These are phyloP conservation scores for Xanthoparmelia taractica DNA, from an alignment of 495 filamentous ascomycete genomes.

Conservation along the genomic window DNA sequence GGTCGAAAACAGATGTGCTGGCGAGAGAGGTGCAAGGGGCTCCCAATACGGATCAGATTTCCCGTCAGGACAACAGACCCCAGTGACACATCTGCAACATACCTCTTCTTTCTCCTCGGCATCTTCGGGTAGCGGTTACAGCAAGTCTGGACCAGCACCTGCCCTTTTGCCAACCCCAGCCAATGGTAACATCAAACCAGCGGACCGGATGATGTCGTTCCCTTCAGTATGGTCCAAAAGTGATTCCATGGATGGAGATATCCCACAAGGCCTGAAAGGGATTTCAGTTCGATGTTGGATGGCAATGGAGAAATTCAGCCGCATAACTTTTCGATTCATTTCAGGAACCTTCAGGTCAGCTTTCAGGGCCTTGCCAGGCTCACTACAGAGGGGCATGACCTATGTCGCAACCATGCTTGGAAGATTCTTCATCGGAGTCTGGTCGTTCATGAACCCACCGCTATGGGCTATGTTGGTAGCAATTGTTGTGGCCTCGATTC, in stretches of 20 bases:
- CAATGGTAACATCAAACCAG: conserved; percentile 29
- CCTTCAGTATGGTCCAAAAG: conserved; percentile 22
- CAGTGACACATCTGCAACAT: conserved; percentile 25
- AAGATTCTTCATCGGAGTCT: conserved; percentile 58
- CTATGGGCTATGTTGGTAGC: conserved; percentile 93
- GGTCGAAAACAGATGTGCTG: conserved; percentile 1
- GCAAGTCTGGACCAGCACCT: conserved; percentile 17
- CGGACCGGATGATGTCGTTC: conserved; percentile 1
- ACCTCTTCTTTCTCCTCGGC: conserved; percentile 23
- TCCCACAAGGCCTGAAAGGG: conserved; percentile 9
- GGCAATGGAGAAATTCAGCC: not conserved
- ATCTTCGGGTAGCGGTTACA: conserved; percentile 8
- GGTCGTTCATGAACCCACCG: conserved; percentile 97
- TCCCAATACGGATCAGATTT: conserved; percentile 14
- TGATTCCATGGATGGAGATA: not conserved
- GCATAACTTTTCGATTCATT: not conserved
- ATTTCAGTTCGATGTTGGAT: conserved; percentile 2
- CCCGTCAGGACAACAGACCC: conserved; percentile 27
- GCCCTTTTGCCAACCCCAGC: conserved; percentile 26
- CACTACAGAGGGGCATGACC: conserved; percentile 48
- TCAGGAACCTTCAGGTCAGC: conserved; percentile 13
- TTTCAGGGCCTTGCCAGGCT: conserved; percentile 47
- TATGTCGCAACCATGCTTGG: conserved; percentile 34
- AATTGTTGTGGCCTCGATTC: conserved; percentile 85
- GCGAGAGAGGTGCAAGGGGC: conserved; percentile 10